Base-by-base conservation (phyloP, 75 land plant species). In the Sequoia sempervirens region DNA sequence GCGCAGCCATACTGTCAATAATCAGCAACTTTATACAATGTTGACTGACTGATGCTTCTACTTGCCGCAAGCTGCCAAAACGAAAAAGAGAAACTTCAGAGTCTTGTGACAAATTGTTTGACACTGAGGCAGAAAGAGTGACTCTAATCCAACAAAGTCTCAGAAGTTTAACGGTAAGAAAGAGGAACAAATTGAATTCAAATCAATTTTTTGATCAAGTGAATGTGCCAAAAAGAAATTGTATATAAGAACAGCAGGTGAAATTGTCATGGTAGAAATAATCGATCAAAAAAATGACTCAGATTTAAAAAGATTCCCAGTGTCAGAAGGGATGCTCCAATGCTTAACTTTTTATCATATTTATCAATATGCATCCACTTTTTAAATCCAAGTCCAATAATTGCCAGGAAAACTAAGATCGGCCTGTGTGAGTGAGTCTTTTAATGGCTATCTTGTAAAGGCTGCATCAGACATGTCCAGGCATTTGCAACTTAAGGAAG, bases 1-100 rank as follows among this genome's bases (percentile, higher is more conserved):
- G 91, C 20, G 93, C 91, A 80, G 96, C 93, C 90, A 96, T 92
- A 85, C 95, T 94, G 61, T 96, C 98, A 79, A 96, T 88, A 23
- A 96, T 85, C 14, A 96, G 79, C 74, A 96, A 82, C 84, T 91
- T 94, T 70, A 94, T 93, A 38, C 88, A 83, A 41, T 92, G 87
- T 75, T 90, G 88, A 37, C 88, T 87, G 81, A 93, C 76, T 61
- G 87, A 85, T 13, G 87, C 74, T 85, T 94, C 90, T 15, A 94
- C 87, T 80, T 89, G 87, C 69, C 90, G 85, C 85, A 96, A 89
- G 85, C 98, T 96, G 92, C 8, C 40, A 89, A 43, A 54, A 58
- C 52, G 34, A 41, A 32, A 72, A n/a, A 13, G 11, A 38, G 30
- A 41, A 61, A 81, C 70, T 58, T 64, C 40, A 41, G 43, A 28